Evolutionary conservation across 805 yeast species (phyloP), one percentile per base, ranked within the genome.

Genomic region (Saturnispora halmiae): DNA sequence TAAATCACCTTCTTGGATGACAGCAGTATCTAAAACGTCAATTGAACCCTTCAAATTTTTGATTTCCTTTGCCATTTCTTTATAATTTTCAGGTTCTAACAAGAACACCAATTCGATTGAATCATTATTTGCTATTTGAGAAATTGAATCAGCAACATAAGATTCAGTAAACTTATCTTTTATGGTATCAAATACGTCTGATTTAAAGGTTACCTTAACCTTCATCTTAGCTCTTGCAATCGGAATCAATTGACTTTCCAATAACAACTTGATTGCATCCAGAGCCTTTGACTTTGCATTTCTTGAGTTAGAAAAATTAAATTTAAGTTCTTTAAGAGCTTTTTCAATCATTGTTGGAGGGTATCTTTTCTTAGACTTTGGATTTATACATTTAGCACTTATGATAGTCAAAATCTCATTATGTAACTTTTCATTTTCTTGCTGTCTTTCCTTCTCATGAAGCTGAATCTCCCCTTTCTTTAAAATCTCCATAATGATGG

Each of bases 201-300:
- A 65, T 19, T 70, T 67, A 35, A 83, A 61, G 0, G 70, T 60
- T n/a, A 86, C 64, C 49, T 78, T 77, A 30, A 92, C 72, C 61
- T 85, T 79, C 98, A 92, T 92, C 52, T 81, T 80, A 0, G 97
- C 97, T 50, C 98, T 71, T 0, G 86, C 94, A 43, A 92, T 88
- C 8, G 97, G 97, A 21, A 92, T 81, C 25, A 87, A 66, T 60
- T 92, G 97, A 49, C 75, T 73, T 25, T 78, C 73, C 3, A 84
- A 79, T 37, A 92, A 65, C 38, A 82, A 57, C 54, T 76, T 82
- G 49, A 92, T 88, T 3, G 94, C 96, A 42, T 92, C 97, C 34
- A 92, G 63, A 0, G 97, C 96, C 58, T 87, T 96, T 10, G 73
- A 69, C 60, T 92, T 92, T 22, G 95, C 83, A 39, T 48, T 56